Evolutionary conservation across 1,139 yeast genomes (phyloP).

Genomic region (Pichia sp.): DNA sequence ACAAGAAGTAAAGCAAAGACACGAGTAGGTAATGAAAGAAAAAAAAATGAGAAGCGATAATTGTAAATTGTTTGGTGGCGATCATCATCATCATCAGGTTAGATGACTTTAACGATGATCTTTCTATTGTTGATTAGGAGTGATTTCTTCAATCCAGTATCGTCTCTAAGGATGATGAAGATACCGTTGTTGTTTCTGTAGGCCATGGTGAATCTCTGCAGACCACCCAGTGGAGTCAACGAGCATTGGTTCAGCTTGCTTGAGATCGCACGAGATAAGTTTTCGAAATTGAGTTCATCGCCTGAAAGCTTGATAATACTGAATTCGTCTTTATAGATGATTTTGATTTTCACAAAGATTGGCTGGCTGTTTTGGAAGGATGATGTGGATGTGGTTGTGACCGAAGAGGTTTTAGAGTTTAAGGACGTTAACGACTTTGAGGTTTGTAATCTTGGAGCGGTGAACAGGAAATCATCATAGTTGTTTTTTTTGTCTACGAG

Average conservation of each 20-base stretch:
- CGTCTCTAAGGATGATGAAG: slow-evolving; percentile 15
- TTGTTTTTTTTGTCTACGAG: not conserved
- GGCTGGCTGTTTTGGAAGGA: not conserved
- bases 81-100: too few species aligned
- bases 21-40: too few species aligned
- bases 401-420: slow-evolving; percentile 10
- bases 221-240: not conserved
- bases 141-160: slow-evolving; percentile 12
- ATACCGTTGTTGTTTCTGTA: slow-evolving; percentile 19
- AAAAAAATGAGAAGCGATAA: too few species aligned
- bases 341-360: slow-evolving; percentile 12
- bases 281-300: slow-evolving; percentile 13
- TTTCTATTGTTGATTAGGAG: slow-evolving; percentile 8
- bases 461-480: not conserved
- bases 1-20: too few species aligned
- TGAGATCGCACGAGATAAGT: slow-evolving; percentile 19
- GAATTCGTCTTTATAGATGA: slow-evolving; percentile 21
- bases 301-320: slow-evolving; percentile 18
- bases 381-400: not conserved
- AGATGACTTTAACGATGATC: slow-evolving; percentile 15
- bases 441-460: slow-evolving; percentile 3
- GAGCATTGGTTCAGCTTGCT: slow-evolving; percentile 8
- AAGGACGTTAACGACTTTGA: slow-evolving; percentile 2
- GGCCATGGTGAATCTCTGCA: slow-evolving; percentile 17
- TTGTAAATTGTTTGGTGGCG: too few species aligned